Conservation (phyloP, 73 alveolate species). For the Tetrahymena thermophila region DNA sequence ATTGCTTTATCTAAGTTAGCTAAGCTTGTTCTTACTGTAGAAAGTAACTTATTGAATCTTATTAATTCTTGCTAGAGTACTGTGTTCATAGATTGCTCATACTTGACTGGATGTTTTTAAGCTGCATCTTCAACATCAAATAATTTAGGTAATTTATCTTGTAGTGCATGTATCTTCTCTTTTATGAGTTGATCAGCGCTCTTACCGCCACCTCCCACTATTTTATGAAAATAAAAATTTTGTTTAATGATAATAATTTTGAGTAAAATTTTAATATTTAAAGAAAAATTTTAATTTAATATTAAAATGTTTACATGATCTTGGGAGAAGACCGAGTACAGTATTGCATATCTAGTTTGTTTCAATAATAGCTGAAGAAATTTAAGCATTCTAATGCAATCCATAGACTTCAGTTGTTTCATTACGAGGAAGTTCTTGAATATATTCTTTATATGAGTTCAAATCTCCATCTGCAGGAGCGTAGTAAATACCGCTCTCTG, state of each 20-base stretch:
- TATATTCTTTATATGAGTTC: constrained; percentile 69
- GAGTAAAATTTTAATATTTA: not conserved
- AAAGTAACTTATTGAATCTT: constrained; percentile 62
- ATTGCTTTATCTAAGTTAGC: constrained; percentile 64
- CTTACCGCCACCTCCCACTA: not conserved
- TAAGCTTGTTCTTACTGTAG: constrained; percentile 44
- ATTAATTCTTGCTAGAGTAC: constrained; percentile 66
- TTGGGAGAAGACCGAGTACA: not conserved
- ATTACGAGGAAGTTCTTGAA: constrained; percentile 75
- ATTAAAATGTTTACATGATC: constrained; percentile 8
- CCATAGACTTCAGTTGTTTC: constrained; percentile 97
- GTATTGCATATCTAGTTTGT: constrained; percentile 74
- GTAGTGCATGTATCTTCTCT: constrained; percentile 5
- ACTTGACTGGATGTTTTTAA: constrained; percentile 54
- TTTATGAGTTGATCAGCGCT: not conserved
- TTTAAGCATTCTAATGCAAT: constrained; percentile 97
- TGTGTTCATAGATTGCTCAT: constrained; percentile 57
- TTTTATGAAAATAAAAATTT: not conserved
- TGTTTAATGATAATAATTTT: not conserved
- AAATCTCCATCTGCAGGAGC: constrained; percentile 84
- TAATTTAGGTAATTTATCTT: constrained; percentile 26
- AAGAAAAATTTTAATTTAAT: constrained; percentile 28
- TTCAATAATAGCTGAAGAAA: constrained; percentile 89
- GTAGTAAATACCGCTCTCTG: constrained; percentile 55
- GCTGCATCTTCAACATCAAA: constrained; percentile 55